Percentiles rank a stretch among this genome's conserved stretches.
These are phyloP conservation scores for Mycena vitilis DNA, from an alignment of 768 basidiomycete genomes.

Conservation along the genomic window DNA sequence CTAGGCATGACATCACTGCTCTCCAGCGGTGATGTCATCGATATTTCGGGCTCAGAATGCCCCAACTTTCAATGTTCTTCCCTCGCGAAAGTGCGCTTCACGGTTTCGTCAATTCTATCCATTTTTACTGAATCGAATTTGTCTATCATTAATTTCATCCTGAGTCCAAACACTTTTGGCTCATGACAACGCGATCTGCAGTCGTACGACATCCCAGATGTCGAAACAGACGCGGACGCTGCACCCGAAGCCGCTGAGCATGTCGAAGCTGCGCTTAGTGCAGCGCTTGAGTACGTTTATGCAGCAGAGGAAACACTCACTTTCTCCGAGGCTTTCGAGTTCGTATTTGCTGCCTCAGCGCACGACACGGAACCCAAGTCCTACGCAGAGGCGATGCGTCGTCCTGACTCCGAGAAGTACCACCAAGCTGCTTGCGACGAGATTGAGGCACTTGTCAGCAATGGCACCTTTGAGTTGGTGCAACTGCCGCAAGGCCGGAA, in stretches of 20 bases:
- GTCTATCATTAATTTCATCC: too few species aligned
- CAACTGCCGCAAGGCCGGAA: slow-evolving; percentile 44
- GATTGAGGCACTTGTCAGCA: slow-evolving; percentile 39
- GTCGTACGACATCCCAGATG: background rate
- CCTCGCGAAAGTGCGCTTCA: too few species aligned
- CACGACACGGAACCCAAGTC: slow-evolving; percentile 32
- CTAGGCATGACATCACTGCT: too few species aligned
- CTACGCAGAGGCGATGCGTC: slow-evolving; percentile 38
- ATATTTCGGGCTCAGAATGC: too few species aligned
- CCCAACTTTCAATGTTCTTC: too few species aligned
- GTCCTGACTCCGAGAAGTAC: slow-evolving; percentile 37
- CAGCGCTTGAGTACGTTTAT: slow-evolving; percentile 17
- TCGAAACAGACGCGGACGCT: background rate
- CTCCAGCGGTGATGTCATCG: too few species aligned
- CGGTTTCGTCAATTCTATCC: too few species aligned
- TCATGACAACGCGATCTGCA: background rate
- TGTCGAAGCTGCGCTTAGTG: slow-evolving; percentile 1
- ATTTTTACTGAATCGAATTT: too few species aligned
- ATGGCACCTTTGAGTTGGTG: slow-evolving; percentile 50
- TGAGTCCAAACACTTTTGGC: too few species aligned
- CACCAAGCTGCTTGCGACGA: slow-evolving; percentile 44
- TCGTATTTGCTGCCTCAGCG: slow-evolving; percentile 8
- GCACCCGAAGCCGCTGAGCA: background rate
- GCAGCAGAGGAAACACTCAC: slow-evolving; percentile 4
- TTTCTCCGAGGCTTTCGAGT: slow-evolving; percentile 9